Percentiles rank a stretch among this genome's conserved stretches.
phyloP scores from a whole-genome alignment of 805 yeast genomes.

The Grigorovia yakushimaensis region DNA sequence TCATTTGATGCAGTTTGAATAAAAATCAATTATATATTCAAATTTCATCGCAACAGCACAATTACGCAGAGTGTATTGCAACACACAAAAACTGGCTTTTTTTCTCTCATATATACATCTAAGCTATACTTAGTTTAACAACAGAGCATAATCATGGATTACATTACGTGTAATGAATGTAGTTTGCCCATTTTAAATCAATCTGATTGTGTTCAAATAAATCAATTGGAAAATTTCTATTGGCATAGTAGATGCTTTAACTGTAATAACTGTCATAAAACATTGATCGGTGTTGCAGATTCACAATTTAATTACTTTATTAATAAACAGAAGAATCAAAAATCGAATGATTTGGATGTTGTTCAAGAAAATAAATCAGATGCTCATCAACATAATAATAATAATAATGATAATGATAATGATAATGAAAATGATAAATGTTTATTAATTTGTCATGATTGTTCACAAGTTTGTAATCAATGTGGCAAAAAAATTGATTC shows the following conservation, averaged over 20 bases:
- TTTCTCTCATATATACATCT: no score
- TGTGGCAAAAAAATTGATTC: constrained; percentile 86
- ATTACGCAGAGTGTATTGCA: no score
- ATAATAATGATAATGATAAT: not conserved
- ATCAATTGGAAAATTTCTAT: constrained; percentile 28
- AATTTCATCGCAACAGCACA: no score
- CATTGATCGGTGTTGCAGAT: constrained; percentile 47
- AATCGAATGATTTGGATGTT: no score
- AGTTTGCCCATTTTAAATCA: not conserved
- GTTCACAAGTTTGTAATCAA: constrained; percentile 65
- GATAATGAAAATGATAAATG: not conserved
- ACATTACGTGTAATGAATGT: constrained; percentile 3
- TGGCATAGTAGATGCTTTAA: constrained; percentile 92
- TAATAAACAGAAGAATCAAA: not conserved
- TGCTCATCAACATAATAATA: no score
- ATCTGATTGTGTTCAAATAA: not conserved
- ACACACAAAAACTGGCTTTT: no score
- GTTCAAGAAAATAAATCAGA: no score
- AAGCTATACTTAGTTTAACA: no score
- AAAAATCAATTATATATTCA: no score
- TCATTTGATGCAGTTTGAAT: no score
- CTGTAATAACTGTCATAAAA: constrained; percentile 71
- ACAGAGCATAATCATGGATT: no score
- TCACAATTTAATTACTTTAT: not conserved
- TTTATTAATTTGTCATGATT: not conserved